phyloP scores from a whole-genome alignment of 2,329 filamentous ascomycete species.

The Cryphonectria parasitica region DNA sequence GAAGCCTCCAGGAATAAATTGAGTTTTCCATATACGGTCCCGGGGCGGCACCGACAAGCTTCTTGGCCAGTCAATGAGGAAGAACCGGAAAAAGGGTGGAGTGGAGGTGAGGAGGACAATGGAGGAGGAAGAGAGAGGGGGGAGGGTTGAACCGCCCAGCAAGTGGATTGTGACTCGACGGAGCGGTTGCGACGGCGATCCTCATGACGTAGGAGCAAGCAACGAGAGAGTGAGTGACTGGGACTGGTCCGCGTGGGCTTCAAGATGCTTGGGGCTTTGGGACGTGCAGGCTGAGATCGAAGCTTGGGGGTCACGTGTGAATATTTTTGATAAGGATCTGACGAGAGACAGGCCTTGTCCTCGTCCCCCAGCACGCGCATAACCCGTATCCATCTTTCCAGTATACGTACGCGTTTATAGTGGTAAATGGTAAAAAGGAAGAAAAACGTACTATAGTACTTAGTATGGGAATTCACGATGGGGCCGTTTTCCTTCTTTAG shows the following conservation, averaged over 20 bases:
- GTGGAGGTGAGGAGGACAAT: too few species aligned
- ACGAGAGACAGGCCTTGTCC: not conserved
- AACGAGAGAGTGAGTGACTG: not conserved
- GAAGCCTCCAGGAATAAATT: not conserved
- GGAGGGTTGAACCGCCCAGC: not conserved
- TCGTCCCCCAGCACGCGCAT: not conserved
- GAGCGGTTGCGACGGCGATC: not conserved
- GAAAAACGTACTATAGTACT: not conserved
- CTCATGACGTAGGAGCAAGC: not conserved
- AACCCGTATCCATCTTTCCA: not conserved
- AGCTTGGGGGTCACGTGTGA: conserved; percentile 12
- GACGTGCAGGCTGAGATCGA: conserved; percentile 12
- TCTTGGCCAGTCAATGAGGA: not conserved
- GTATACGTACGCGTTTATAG: not conserved
- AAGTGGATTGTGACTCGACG: not conserved
- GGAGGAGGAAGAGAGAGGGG: not conserved
- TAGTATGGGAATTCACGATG: not conserved
- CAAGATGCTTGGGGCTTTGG: not conserved
- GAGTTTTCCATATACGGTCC: not conserved
- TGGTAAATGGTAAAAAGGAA: not conserved
- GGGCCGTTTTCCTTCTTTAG: not conserved
- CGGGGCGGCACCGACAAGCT: not conserved
- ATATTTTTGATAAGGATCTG: conserved; percentile 12
- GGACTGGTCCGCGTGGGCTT: not conserved
- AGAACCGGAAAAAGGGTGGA: not conserved